A percentile compares a stretch with the other conserved stretches of the same genome.
Evolutionary conservation across 2,329 filamentous ascomycete genomes (phyloP).

Genomic region (Claviceps monticola): DNA sequence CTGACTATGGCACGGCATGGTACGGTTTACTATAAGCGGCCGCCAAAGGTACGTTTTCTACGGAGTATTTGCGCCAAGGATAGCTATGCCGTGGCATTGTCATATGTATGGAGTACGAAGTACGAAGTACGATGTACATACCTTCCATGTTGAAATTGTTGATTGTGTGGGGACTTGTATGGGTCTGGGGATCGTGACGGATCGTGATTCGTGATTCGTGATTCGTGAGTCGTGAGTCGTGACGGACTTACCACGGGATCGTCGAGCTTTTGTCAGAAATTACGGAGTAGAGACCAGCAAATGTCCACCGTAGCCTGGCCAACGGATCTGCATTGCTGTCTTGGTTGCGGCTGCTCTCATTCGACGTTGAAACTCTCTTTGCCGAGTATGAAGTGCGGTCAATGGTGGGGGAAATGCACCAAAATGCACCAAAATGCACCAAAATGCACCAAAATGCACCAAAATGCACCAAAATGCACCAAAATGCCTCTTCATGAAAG

Average conservation of each 20-base stretch:
- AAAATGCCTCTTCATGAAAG: too few species aligned
- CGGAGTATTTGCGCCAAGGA: background rate
- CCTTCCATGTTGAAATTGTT: background rate
- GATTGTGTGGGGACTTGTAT: background rate
- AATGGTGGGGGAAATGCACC: too few species aligned
- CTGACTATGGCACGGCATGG: background rate
- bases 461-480: too few species aligned
- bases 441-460: too few species aligned
- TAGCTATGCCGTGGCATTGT: background rate
- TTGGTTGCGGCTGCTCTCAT: too few species aligned
- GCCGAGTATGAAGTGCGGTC: too few species aligned
- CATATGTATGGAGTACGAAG: background rate
- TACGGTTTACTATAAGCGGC: background rate
- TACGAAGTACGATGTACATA: background rate
- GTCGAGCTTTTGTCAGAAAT: background rate
- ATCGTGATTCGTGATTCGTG: background rate
- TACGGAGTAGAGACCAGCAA: too few species aligned
- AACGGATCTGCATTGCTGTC: too few species aligned
- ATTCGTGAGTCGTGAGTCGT: background rate
- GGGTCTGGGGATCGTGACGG: background rate
- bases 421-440: too few species aligned
- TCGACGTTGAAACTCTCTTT: too few species aligned
- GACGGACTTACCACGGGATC: background rate
- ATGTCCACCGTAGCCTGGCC: too few species aligned
- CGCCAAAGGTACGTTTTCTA: background rate